A percentile compares a stretch with the other conserved stretches of the same genome.
These are phyloP conservation scores for Protoeuglena noctilucae DNA, from an alignment of 139 green algal genomes.

Conservation along the genomic window DNA sequence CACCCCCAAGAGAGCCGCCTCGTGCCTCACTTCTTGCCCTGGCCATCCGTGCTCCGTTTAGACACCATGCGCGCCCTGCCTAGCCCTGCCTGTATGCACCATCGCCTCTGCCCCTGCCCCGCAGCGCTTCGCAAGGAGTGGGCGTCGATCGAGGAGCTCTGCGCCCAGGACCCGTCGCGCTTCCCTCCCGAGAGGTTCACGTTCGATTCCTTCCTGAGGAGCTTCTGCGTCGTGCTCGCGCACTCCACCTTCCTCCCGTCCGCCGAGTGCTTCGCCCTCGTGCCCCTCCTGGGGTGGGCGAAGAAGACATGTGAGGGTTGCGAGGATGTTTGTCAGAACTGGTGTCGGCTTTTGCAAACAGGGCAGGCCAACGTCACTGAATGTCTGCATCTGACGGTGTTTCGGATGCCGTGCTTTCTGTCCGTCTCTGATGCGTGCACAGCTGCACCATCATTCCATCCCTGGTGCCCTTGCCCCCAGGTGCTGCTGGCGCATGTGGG, in stretches of 20 bases:
- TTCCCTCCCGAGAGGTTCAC: background rate
- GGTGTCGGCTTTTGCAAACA: too few relatives aligned
- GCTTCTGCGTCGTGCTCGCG: conserved; percentile 66
- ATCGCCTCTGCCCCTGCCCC: too few relatives aligned
- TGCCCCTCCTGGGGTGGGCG: conserved; percentile 49
- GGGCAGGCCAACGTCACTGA: too few relatives aligned
- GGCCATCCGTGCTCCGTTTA: background rate
- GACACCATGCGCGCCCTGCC: background rate
- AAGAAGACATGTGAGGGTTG: too few relatives aligned
- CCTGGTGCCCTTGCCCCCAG: conserved; percentile 13
- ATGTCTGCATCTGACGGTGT: too few relatives aligned
- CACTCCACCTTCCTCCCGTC: conserved; percentile 59
- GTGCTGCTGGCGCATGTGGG: conserved; percentile 25
- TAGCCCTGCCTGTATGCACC: conserved; percentile 1
- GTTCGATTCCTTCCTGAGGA: conserved; percentile 36
- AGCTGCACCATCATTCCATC: background rate
- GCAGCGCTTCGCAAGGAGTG: background rate
- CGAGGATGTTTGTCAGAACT: too few relatives aligned
- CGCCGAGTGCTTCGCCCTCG: conserved; percentile 74
- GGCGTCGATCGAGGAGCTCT: background rate
- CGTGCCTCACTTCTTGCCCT: conserved; percentile 5
- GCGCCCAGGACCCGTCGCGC: conserved; percentile 1
- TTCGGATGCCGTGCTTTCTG: too few relatives aligned
- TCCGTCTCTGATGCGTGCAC: background rate
- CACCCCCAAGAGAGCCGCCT: conserved; percentile 11